Evolutionary conservation across 805 yeast genomes (phyloP).

Genomic region (Isabelozyma rhagii): DNA sequence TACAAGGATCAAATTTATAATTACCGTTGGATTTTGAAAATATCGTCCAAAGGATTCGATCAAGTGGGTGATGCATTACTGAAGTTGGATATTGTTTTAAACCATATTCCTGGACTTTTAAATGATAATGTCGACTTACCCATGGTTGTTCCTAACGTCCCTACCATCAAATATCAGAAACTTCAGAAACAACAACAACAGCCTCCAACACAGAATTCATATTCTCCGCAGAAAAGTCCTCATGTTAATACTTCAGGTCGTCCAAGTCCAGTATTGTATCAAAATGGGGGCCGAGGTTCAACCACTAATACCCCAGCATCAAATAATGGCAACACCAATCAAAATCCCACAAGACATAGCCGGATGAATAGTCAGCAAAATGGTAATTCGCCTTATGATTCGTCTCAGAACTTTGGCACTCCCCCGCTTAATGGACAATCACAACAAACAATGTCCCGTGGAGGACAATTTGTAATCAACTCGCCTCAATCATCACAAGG

Average conservation of each 20-base stretch:
- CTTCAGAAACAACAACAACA: conserved; percentile 1
- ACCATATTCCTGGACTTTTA: conserved; percentile 71
- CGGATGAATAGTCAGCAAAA: conserved; percentile 3
- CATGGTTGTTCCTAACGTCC: conserved; percentile 32
- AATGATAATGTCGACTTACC: conserved; percentile 37
- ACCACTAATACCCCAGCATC: not conserved
- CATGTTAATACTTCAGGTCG: not conserved
- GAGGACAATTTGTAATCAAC: conserved; percentile 14
- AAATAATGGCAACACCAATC: not conserved
- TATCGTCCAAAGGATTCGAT: conserved; percentile 71
- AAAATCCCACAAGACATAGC: conserved; percentile 2
- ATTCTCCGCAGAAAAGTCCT: conserved; percentile 1
- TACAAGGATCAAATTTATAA: conserved; percentile 69
- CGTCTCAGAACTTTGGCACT: conserved; percentile 16
- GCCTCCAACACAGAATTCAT: not conserved
- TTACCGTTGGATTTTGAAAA: conserved; percentile 73
- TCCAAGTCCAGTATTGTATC: not conserved
- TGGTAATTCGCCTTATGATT: conserved; percentile 7
- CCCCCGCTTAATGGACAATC: conserved; percentile 7
- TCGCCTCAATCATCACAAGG: conserved; percentile 27
- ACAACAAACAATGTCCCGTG: conserved; percentile 9
- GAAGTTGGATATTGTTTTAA: conserved; percentile 66
- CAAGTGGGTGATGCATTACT: conserved; percentile 74
- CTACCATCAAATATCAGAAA: conserved; percentile 16
- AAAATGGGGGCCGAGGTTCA: not conserved